These are phyloP conservation scores for Teunomyces cretensis DNA, from an alignment of 805 yeast genomes.

Conservation along the genomic window DNA sequence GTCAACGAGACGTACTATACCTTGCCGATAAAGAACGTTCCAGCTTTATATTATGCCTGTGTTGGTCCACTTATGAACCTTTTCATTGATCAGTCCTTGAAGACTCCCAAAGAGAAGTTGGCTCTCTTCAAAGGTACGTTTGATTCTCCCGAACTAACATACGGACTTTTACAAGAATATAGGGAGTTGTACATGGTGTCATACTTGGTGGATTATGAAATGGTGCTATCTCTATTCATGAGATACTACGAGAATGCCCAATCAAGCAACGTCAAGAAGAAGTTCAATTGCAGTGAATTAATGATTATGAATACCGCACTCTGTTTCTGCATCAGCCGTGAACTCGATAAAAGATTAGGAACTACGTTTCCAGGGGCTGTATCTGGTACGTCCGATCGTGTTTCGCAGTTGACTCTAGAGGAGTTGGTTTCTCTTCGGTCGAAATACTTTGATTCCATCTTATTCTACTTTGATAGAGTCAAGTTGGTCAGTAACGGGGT, in stretches of 20 bases:
- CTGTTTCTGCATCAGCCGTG: constrained; percentile 8
- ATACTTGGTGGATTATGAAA: constrained; percentile 8
- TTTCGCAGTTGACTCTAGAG: background rate
- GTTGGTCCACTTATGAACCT: background rate
- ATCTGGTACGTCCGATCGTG: background rate
- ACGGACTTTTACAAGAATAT: constrained; percentile 10
- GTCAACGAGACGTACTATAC: background rate
- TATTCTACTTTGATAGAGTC: constrained; percentile 54
- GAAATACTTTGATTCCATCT: constrained; percentile 19
- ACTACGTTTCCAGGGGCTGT: background rate
- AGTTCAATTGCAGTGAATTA: constrained; percentile 13
- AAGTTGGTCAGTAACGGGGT: constrained; percentile 52
- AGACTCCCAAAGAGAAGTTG: background rate
- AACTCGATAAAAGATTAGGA: constrained; percentile 10
- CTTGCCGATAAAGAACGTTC: background rate
- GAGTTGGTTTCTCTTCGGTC: background rate
- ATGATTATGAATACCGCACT: constrained; percentile 16
- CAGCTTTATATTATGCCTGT: constrained; percentile 1
- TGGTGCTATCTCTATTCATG: constrained; percentile 10
- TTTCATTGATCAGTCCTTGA: constrained; percentile 4
- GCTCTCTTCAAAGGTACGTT: constrained; percentile 1
- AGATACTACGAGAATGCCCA: constrained; percentile 6
- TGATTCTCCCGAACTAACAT: constrained; percentile 5
- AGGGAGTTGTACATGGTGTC: constrained; percentile 10
- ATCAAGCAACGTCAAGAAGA: background rate